Conservation (phyloP, 1,284 basidiomycete species). For the Vanrija sp. region DNA sequence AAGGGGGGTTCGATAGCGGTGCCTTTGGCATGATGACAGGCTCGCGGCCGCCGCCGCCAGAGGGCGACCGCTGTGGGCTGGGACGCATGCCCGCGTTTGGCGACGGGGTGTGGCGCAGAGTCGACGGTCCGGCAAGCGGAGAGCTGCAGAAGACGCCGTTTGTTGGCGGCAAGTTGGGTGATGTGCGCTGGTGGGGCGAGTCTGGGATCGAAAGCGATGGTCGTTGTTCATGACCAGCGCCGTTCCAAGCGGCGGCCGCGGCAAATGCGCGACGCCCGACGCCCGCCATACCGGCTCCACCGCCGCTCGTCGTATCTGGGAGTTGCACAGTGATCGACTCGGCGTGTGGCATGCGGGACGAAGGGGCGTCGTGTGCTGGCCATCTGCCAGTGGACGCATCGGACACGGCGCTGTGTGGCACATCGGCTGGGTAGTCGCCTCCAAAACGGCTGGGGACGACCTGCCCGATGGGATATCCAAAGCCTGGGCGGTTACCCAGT, state of each 20-base stretch:
- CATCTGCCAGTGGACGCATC: constrained; percentile 2
- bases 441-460: neutral
- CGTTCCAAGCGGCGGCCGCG: constrained; percentile 59
- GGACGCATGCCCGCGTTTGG: constrained; percentile 1
- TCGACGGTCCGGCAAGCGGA: neutral
- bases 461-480: neutral
- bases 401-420: constrained; percentile 12
- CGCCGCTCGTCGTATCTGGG: constrained; percentile 68
- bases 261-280: constrained; percentile 80
- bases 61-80: neutral
- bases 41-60: constrained; percentile 4
- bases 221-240: constrained; percentile 18
- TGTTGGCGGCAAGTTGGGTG: neutral
- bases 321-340: constrained; percentile 12
- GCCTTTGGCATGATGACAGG: constrained; percentile 23
- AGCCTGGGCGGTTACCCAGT: neutral
- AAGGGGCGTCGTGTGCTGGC: constrained; percentile 22
- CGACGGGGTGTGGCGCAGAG: neutral
- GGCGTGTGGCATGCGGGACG: neutral
- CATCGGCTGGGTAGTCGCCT: constrained; percentile 13
- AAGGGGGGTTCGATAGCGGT: constrained; percentile 10
- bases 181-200: neutral
- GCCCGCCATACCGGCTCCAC: constrained; percentile 82
- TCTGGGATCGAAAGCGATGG: neutral
- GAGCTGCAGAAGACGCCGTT: neutral